Conservation (phyloP, 306 rosid species). For the Rosa multiflora region DNA sequence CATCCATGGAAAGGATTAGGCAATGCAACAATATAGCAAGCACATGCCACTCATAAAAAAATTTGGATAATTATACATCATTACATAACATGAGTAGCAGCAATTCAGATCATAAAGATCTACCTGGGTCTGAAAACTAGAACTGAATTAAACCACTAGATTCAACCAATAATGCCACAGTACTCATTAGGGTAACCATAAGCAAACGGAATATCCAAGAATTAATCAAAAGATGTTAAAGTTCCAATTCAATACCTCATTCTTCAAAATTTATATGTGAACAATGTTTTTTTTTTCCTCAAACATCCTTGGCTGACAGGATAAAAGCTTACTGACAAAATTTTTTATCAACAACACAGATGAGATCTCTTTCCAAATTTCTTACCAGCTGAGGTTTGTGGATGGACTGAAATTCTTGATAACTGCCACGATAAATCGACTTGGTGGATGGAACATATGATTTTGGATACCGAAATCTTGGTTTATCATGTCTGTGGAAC, state of each 20-base stretch:
- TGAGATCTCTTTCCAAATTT: conserved; percentile 1
- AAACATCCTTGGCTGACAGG: background rate
- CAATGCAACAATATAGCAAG: background rate
- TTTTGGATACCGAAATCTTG: conserved; percentile 46
- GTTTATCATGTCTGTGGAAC: conserved; percentile 48
- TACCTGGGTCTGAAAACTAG: background rate
- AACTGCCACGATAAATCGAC: conserved; percentile 37
- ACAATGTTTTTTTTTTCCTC: background rate
- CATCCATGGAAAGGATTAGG: conserved; percentile 8
- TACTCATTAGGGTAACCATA: background rate
- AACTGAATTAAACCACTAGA: background rate
- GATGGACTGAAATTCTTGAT: conserved; percentile 53
- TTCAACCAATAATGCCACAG: background rate
- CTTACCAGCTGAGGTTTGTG: conserved; percentile 45
- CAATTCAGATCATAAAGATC: background rate
- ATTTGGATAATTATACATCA: background rate
- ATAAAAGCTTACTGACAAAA: background rate
- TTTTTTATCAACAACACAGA: background rate
- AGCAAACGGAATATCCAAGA: background rate
- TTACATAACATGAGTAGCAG: background rate
- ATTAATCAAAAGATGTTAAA: background rate
- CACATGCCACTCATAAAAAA: background rate
- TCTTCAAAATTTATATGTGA: background rate
- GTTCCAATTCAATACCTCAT: background rate
- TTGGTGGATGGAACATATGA: conserved; percentile 41